Percentiles rank a stretch among this genome's conserved stretches.
Conservation (phyloP, 805 yeast genomes). For the Yarrowia sp. region DNA sequence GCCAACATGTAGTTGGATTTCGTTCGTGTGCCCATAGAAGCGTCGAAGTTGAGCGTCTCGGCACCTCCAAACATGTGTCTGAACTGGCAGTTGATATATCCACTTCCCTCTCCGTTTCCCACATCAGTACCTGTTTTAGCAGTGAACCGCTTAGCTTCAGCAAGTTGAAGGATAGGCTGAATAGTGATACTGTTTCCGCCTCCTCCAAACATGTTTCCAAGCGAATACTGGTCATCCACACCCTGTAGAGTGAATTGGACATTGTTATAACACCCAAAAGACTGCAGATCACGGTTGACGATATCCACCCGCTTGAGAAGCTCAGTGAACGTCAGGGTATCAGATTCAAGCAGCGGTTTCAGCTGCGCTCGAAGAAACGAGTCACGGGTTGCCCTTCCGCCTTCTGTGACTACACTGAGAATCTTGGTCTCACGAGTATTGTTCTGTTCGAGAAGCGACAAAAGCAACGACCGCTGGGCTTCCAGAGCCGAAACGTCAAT, state of each 20-base stretch:
- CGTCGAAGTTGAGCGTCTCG: conserved; percentile 62
- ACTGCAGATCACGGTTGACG: conserved; percentile 7
- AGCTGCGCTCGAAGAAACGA: conserved; percentile 21
- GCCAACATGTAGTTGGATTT: conserved; percentile 61
- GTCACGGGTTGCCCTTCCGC: conserved; percentile 23
- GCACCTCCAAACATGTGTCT: conserved; percentile 73
- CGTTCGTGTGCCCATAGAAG: conserved; percentile 67
- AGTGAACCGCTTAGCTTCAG: conserved; percentile 62
- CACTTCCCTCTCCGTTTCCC: conserved; percentile 97
- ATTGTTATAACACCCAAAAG: conserved; percentile 20
- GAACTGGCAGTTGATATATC: conserved; percentile 77
- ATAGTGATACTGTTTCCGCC: background rate
- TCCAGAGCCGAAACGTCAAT: background rate
- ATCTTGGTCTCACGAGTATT: conserved; percentile 17
- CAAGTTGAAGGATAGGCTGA: conserved; percentile 36
- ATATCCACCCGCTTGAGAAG: conserved; percentile 7
- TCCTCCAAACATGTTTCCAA: conserved; percentile 16
- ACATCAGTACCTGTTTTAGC: conserved; percentile 95
- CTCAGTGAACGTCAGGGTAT: conserved; percentile 13
- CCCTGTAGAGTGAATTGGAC: conserved; percentile 7
- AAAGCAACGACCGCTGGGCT: conserved; percentile 4
- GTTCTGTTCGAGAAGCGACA: conserved; percentile 27
- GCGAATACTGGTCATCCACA: conserved; percentile 3
- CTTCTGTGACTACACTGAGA: conserved; percentile 14
- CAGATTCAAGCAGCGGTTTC: conserved; percentile 27